These are phyloP conservation scores for Monosporozyma solicola DNA, from an alignment of 805 yeast species.

Conservation along the genomic window DNA sequence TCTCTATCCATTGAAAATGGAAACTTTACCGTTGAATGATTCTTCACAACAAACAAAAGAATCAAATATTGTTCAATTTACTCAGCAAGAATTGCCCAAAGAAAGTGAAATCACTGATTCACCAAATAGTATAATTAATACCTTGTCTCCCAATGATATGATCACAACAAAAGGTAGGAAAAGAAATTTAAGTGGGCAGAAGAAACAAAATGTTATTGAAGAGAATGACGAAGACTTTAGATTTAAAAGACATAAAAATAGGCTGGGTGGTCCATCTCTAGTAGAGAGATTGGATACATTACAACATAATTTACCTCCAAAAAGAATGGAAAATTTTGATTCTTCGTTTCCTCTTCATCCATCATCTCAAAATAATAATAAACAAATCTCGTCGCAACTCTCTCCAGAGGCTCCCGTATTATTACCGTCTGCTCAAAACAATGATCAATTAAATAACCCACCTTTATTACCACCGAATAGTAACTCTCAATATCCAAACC, in stretches of 20 bases:
- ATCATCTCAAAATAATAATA: neutral
- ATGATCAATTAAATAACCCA: neutral
- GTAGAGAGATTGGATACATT: conserved; percentile 26
- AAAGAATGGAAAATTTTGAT: conserved; percentile 28
- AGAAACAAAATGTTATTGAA: neutral
- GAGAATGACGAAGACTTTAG: conserved; percentile 28
- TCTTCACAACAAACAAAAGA: neutral
- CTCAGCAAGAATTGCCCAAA: neutral
- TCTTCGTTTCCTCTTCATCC: conserved; percentile 15
- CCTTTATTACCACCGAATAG: neutral
- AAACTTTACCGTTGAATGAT: conserved; percentile 14
- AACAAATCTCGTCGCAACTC: neutral
- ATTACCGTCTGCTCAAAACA: neutral
- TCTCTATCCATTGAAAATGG: conserved; percentile 19
- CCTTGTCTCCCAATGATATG: conserved; percentile 1
- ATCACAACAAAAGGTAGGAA: conserved; percentile 6
- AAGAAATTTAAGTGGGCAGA: neutral
- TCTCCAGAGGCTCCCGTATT: neutral
- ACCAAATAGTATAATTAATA: neutral
- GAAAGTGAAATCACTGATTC: neutral
- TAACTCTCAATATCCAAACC: neutral
- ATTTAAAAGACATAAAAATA: conserved; percentile 26
- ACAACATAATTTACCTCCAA: conserved; percentile 23
- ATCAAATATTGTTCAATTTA: neutral
- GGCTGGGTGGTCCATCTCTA: conserved; percentile 20